Conservation (phyloP, 176 grass and related monocot genomes). For the Aegilops speltoides region DNA sequence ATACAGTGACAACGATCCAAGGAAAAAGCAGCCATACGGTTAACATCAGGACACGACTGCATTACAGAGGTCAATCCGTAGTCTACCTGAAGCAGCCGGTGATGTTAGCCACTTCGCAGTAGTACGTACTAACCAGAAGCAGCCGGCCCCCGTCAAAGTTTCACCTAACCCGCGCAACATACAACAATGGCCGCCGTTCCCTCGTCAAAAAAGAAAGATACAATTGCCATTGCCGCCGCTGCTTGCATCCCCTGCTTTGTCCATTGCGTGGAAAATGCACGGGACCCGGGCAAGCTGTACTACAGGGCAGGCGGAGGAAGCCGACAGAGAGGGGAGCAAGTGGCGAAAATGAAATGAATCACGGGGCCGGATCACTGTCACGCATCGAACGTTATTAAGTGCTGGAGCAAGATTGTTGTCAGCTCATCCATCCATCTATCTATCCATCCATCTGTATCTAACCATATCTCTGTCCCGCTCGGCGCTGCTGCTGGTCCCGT, state of each 20-base stretch:
- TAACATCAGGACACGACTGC: neutral
- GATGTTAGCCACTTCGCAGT: neutral
- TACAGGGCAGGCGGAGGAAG: neutral
- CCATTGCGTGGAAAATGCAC: neutral
- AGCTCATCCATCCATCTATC: neutral
- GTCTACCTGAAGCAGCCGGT: neutral
- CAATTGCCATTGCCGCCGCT: neutral
- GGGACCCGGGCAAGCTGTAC: neutral
- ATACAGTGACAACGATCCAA: neutral
- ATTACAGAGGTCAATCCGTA: neutral
- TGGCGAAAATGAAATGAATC: neutral
- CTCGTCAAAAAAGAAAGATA: neutral
- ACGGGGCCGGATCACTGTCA: neutral
- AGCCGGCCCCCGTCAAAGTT: conserved; percentile 12
- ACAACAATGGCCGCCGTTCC: too few species aligned
- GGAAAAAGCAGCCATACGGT: neutral
- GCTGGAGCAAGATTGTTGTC: neutral
- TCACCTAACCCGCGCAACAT: neutral
- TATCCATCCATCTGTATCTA: neutral
- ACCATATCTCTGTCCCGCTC: neutral
- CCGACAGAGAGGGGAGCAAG: neutral
- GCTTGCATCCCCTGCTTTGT: neutral
- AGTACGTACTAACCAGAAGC: too few species aligned
- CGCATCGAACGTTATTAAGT: neutral
- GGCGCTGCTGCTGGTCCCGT: neutral